Evolutionary conservation across 2,329 filamentous ascomycete species (phyloP).

Genomic region (Hymenoscyphus scutula): DNA sequence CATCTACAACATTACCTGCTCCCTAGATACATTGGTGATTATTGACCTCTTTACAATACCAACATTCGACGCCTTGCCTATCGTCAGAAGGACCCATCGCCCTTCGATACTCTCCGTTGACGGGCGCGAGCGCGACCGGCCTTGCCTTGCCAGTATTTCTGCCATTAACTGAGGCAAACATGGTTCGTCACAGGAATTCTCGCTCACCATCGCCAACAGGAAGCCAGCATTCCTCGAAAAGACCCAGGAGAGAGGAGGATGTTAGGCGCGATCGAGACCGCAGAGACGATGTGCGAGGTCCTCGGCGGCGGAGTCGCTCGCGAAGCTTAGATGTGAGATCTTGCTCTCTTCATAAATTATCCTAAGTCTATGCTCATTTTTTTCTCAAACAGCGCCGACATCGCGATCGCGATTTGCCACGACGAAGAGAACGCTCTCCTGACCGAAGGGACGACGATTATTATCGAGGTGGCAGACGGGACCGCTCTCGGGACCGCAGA

Average conservation of each 20-base stretch:
- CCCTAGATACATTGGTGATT: too few relatives aligned
- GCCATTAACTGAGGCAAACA: slow-evolving; percentile 42
- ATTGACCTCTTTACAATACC: neutral
- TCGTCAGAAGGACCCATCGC: neutral
- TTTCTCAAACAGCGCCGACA: slow-evolving; percentile 52
- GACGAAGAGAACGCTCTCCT: slow-evolving; percentile 68
- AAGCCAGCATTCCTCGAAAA: slow-evolving; percentile 70
- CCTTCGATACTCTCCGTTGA: neutral
- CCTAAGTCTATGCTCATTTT: slow-evolving; percentile 41
- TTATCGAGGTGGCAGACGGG: slow-evolving; percentile 60
- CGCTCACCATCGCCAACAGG: slow-evolving; percentile 94
- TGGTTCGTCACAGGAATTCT: slow-evolving; percentile 61
- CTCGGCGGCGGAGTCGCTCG: slow-evolving; percentile 57
- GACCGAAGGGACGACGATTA: slow-evolving; percentile 64
- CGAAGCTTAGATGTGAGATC: slow-evolving; percentile 60
- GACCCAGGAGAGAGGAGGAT: slow-evolving; percentile 49
- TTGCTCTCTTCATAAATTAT: slow-evolving; percentile 20
- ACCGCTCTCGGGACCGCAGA: slow-evolving; percentile 62
- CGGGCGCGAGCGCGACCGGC: neutral
- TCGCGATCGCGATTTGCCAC: slow-evolving; percentile 58
- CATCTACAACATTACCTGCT: too few relatives aligned
- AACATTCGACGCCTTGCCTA: neutral
- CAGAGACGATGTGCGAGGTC: slow-evolving; percentile 48
- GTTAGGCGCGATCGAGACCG: slow-evolving; percentile 46
- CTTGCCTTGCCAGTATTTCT: slow-evolving; percentile 43